Evolutionary conservation across 805 yeast species (phyloP).

Genomic region (Lipomyces oligophaga): DNA sequence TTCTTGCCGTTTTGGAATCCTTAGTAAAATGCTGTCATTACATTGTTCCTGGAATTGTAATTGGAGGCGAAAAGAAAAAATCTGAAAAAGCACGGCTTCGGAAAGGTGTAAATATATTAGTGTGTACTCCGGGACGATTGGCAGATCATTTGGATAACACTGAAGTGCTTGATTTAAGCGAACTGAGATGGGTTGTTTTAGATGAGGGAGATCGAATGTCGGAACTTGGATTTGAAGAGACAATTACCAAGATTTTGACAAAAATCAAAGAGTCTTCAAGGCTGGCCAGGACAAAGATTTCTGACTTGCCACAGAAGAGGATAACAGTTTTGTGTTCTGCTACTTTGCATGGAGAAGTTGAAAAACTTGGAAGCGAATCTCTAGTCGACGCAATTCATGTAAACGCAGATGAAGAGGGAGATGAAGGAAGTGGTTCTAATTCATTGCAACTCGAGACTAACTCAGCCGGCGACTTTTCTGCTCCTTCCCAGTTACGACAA

Average conservation of each 20-base stretch:
- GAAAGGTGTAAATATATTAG: conserved; percentile 92
- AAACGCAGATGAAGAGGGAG: conserved; percentile 1
- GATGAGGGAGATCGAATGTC: conserved; percentile 97
- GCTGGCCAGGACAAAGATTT: conserved; percentile 39
- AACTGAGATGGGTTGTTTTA: conserved; percentile 79
- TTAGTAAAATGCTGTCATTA: conserved; percentile 69
- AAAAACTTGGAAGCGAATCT: conserved; percentile 74
- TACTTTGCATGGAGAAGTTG: conserved; percentile 77
- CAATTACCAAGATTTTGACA: conserved; percentile 69
- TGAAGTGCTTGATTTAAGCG: conserved; percentile 61
- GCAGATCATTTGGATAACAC: conserved; percentile 95
- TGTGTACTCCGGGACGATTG: conserved; percentile 95
- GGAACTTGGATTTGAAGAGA: conserved; percentile 95
- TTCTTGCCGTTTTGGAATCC: conserved; percentile 72
- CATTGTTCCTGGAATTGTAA: conserved; percentile 91
- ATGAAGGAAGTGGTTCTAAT: not conserved
- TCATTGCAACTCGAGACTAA: not conserved
- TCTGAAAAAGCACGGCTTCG: conserved; percentile 93
- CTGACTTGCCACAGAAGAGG: conserved; percentile 61
- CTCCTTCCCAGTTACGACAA: conserved; percentile 89
- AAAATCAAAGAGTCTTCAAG: conserved; percentile 49
- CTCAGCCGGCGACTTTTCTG: conserved; percentile 39
- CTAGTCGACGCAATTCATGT: conserved; percentile 64
- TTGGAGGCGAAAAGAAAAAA: conserved; percentile 98
- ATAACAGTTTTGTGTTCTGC: conserved; percentile 90